Conservation (phyloP, 2,329 filamentous ascomycete genomes). For the Pseudogymnoascus sp. region DNA sequence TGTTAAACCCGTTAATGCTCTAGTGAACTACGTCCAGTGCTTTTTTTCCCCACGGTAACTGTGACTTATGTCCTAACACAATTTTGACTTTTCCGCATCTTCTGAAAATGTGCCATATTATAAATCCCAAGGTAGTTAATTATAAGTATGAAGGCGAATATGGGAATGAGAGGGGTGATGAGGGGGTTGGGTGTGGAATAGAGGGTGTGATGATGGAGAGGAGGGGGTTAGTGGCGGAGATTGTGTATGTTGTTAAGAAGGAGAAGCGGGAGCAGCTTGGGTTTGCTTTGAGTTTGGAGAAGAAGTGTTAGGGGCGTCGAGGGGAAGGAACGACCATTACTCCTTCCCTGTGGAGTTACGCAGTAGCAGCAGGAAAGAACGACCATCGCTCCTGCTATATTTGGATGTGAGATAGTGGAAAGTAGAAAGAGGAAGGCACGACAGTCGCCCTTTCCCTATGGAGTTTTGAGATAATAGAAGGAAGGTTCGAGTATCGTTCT, state of each 20-base stretch:
- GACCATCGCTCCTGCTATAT: background rate
- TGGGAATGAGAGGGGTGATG: conserved; percentile 29
- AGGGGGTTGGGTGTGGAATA: conserved; percentile 23
- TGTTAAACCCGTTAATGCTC: background rate
- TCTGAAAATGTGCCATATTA: too few species aligned
- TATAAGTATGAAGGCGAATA: conserved; percentile 27
- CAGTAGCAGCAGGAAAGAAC: background rate
- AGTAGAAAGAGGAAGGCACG: background rate
- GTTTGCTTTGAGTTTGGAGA: conserved; percentile 32
- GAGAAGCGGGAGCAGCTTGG: conserved; percentile 25
- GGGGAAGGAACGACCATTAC: background rate
- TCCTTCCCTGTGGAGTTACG: background rate
- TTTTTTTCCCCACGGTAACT: background rate
- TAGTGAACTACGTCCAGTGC: too few species aligned
- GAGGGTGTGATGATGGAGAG: conserved; percentile 19
- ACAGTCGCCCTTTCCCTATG: background rate
- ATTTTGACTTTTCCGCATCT: too few species aligned
- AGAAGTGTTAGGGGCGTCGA: conserved; percentile 10
- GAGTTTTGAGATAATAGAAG: background rate
- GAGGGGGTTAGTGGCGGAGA: conserved; percentile 22
- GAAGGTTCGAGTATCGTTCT: too few species aligned
- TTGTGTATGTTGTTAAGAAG: conserved; percentile 20
- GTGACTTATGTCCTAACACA: background rate
- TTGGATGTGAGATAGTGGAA: background rate
- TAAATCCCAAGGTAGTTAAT: too few species aligned